Conservation (phyloP, 2,329 filamentous ascomycete genomes). For the Sarocladium oryzae region DNA sequence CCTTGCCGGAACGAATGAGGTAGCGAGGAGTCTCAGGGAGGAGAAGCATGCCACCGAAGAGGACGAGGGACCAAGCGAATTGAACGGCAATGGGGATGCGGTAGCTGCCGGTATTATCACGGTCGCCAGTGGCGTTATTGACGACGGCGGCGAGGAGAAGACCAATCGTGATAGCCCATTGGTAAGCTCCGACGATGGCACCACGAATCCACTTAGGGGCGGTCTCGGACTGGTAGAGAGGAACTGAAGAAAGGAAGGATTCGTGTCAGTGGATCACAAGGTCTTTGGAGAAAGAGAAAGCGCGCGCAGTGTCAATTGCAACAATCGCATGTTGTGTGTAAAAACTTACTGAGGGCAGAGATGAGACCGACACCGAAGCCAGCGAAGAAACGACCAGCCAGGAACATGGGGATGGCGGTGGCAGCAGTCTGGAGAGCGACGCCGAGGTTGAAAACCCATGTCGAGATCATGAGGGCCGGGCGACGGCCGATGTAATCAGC, state of each 20-base stretch:
- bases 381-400: constrained; percentile 62
- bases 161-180: constrained; percentile 64
- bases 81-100: constrained; percentile 58
- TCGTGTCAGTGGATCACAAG: constrained; percentile 25
- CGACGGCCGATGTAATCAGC: constrained; percentile 59
- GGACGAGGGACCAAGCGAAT: constrained; percentile 62
- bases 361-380: constrained; percentile 65
- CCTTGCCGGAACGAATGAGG: constrained; percentile 54
- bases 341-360: constrained; percentile 39
- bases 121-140: constrained; percentile 53
- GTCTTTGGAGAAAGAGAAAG: too few relatives aligned
- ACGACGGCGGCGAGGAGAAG: constrained; percentile 60
- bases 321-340: too few relatives aligned
- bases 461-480: constrained; percentile 50
- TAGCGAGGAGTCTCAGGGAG: constrained; percentile 70
- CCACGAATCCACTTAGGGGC: constrained; percentile 68
- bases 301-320: too few relatives aligned
- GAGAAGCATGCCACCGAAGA: constrained; percentile 57
- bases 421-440: constrained; percentile 58
- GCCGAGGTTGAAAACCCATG: constrained; percentile 56
- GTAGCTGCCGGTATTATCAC: constrained; percentile 50
- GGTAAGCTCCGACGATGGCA: constrained; percentile 63
- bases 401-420: constrained; percentile 51
- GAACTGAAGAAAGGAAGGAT: constrained; percentile 29
- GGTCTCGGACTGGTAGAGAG: constrained; percentile 66